phyloP scores from a whole-genome alignment of 2,329 filamentous ascomycete genomes.

The Remersonia thermophila region DNA sequence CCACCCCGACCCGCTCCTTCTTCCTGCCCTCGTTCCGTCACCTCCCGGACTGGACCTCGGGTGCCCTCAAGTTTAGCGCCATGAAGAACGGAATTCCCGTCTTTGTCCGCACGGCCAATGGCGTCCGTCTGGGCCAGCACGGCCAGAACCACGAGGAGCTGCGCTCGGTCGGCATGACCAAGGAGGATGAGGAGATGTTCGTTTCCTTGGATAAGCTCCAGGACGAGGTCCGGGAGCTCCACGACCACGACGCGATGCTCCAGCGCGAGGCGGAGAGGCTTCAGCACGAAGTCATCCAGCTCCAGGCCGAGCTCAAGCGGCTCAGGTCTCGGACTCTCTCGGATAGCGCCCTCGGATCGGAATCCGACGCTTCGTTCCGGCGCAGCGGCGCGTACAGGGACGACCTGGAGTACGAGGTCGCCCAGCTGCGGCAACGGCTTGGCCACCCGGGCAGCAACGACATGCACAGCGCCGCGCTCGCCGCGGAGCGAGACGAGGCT shows the following conservation, averaged over 20 bases:
- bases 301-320: constrained; percentile 37
- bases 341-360: constrained; percentile 31
- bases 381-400: constrained; percentile 32
- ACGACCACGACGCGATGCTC: constrained; percentile 43
- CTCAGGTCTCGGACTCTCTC: constrained; percentile 28
- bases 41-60: constrained; percentile 45
- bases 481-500: constrained; percentile 52
- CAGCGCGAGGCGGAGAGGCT: constrained; percentile 42
- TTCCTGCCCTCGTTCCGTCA: constrained; percentile 42
- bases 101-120: constrained; percentile 35
- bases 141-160: constrained; percentile 34
- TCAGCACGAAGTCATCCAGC: constrained; percentile 37
- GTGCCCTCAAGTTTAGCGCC: constrained; percentile 39
- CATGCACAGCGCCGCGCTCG: constrained; percentile 49
- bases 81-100: constrained; percentile 42
- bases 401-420: constrained; percentile 30
- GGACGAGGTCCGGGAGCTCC: constrained; percentile 42
- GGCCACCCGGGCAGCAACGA: constrained; percentile 52
- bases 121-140: constrained; percentile 25
- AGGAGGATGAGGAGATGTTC: constrained; percentile 45
- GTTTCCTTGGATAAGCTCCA: constrained; percentile 51
- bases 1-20: constrained; percentile 36
- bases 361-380: constrained; percentile 31
- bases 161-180: constrained; percentile 37
- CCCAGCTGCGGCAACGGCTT: constrained; percentile 47